Conservation (phyloP, 2,329 filamentous ascomycete species). For the Catunica adiposa region DNA sequence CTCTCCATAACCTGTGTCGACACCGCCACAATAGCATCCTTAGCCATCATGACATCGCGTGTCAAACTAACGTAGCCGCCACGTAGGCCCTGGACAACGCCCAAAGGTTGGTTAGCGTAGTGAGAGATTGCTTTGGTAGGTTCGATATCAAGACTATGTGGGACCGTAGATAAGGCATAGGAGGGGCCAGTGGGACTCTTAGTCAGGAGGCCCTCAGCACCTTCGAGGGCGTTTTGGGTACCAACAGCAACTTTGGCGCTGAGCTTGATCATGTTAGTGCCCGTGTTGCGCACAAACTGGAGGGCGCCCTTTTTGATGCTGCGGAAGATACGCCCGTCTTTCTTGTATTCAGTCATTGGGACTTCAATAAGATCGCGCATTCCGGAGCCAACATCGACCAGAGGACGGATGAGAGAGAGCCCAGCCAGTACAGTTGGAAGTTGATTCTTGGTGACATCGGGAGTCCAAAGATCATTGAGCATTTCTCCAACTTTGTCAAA, state of each 20-base stretch:
- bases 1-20: constrained; percentile 84
- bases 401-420: constrained; percentile 70
- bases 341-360: constrained; percentile 80
- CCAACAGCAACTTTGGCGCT: constrained; percentile 90
- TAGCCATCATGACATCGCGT: constrained; percentile 69
- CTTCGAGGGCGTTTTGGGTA: constrained; percentile 82
- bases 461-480: constrained; percentile 92
- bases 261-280: constrained; percentile 82
- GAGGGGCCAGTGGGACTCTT: neutral
- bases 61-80: constrained; percentile 71
- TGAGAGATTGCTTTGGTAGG: constrained; percentile 69
- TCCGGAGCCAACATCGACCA: constrained; percentile 82
- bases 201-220: constrained; percentile 61
- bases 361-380: constrained; percentile 76
- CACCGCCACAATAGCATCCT: constrained; percentile 87
- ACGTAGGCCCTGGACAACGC: constrained; percentile 69
- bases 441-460: constrained; percentile 78
- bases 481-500: constrained; percentile 82
- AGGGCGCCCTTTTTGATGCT: constrained; percentile 81
- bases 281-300: constrained; percentile 83
- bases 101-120: constrained; percentile 87
- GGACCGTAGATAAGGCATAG: no score
- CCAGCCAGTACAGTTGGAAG: constrained; percentile 78
- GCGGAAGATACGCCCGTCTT: constrained; percentile 81
- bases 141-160: constrained; percentile 35